Conservation (phyloP, 495 filamentous ascomycete species). For the Sordaria brevicollis region DNA sequence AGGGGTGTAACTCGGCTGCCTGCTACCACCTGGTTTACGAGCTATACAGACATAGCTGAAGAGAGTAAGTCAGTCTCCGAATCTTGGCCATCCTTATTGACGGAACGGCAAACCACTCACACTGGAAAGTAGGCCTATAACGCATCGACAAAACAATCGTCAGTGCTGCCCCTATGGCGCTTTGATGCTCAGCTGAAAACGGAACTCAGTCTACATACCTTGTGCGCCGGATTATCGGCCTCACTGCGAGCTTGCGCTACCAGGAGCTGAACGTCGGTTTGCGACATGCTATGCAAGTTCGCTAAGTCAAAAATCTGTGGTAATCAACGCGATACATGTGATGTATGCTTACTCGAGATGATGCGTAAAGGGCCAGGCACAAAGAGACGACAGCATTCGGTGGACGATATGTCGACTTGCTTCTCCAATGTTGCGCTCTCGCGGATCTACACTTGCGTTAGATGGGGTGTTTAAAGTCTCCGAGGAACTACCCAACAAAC, state of each 20-base stretch:
- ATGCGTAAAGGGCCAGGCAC: slow-evolving; percentile 51
- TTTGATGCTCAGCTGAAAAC: neutral
- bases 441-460: slow-evolving; percentile 37
- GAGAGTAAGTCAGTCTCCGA: slow-evolving; percentile 5
- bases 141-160: neutral
- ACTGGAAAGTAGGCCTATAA: slow-evolving; percentile 61
- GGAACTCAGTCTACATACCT: slow-evolving; percentile 31
- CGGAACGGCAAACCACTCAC: slow-evolving; percentile 42
- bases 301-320: neutral
- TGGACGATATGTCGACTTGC: slow-evolving; percentile 52
- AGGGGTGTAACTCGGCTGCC: slow-evolving; percentile 10
- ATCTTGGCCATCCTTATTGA: neutral
- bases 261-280: slow-evolving; percentile 52
- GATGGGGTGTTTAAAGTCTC: neutral
- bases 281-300: slow-evolving; percentile 39
- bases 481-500: slow-evolving; percentile 31
- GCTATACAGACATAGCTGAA: slow-evolving; percentile 47
- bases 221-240: slow-evolving; percentile 51
- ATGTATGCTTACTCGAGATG: slow-evolving; percentile 23
- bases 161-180: neutral
- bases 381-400: slow-evolving; percentile 49
- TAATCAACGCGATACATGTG: neutral
- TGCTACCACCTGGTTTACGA: slow-evolving; percentile 33
- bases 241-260: slow-evolving; percentile 58
- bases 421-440: slow-evolving; percentile 51